Percentiles rank a stretch among this genome's conserved stretches.
These are phyloP conservation scores for Pseudogymnoascus sp. DNA, from an alignment of 2,329 filamentous ascomycete genomes.

Conservation along the genomic window DNA sequence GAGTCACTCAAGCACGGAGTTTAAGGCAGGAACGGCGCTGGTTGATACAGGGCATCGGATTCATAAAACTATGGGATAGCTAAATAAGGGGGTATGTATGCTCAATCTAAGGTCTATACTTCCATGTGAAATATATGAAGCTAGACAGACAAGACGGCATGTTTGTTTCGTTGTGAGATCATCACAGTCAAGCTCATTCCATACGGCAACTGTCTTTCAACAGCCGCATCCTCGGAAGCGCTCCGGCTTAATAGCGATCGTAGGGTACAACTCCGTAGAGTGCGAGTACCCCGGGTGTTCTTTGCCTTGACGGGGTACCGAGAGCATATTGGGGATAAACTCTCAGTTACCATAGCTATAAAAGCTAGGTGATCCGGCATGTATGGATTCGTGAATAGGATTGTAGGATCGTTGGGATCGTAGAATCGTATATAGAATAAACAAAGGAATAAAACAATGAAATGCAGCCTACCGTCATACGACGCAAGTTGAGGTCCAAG, in stretches of 20 bases:
- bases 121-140: conserved; percentile 3
- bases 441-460: background rate
- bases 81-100: conserved; percentile 24
- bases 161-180: background rate
- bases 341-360: conserved; percentile 53
- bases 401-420: background rate
- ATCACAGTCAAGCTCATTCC: conserved; percentile 91
- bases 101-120: conserved; percentile 24
- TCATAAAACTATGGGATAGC: conserved; percentile 3
- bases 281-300: conserved; percentile 45
- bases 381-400: conserved; percentile 7
- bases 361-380: conserved; percentile 26
- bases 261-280: conserved; percentile 16
- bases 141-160: conserved; percentile 14
- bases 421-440: background rate
- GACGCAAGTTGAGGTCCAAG: background rate
- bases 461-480: conserved; percentile 10
- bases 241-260: conserved; percentile 99
- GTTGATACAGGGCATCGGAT: conserved; percentile 3
- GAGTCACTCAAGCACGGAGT: conserved; percentile 7
- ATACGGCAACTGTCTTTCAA: conserved; percentile 78
- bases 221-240: conserved; percentile 74
- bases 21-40: background rate
- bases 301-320: conserved; percentile 85
- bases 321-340: conserved; percentile 59